Base-by-base conservation (phyloP, 176 grass and related monocot species). In the Eleusine indica region DNA sequence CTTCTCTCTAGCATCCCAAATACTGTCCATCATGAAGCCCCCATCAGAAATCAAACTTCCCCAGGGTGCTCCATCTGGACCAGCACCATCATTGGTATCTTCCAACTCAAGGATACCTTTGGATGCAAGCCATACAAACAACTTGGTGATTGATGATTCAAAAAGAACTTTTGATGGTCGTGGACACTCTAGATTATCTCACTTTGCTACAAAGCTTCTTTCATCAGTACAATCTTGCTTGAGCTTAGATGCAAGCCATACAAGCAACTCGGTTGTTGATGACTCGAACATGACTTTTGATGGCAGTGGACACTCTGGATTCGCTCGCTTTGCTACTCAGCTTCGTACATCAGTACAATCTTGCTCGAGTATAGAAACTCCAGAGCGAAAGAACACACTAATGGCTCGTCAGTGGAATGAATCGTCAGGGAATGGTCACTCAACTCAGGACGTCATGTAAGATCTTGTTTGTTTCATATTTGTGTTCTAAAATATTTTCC, bases 1-100 rank as follows among this genome's bases (percentile, higher is more conserved):
- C 21, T 83, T 40, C n/a, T 88, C n/a, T 90, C 21, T 78, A 93
- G 91, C 82, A 32, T 86, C 64, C 57, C 82, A 88, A 67, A 93
- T 93, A 75, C 43, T 93, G 41, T 90, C 74, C 35, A 86, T 84
- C 86, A 85, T 93, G 70, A 83, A 86, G 88, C 88, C 79, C 70
- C 82, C 81, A 30, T 78, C 42, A 13, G 28, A 61, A 68, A 46
- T 62, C 13, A 76, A 49, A 77, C 28, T n/a, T 80, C 19, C 35
- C n/a, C 43, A 60, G 61, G 53, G n/a, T 0, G 5, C 25, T 72
- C 49, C 52, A 37, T 63, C 69, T 70, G 69, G 18, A 42, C 74
- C 78, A 83, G 49, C 38, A 67, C 38, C 38, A 60, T 77, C 79
- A 67, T 79, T 46, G 2, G 19, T 51, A 68, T 83, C 88, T 78